Evolutionary conservation across 106 monocot genomes (phyloP), one percentile per base, ranked within the genome.

Genomic region (Phalaenopsis aphrodite): DNA sequence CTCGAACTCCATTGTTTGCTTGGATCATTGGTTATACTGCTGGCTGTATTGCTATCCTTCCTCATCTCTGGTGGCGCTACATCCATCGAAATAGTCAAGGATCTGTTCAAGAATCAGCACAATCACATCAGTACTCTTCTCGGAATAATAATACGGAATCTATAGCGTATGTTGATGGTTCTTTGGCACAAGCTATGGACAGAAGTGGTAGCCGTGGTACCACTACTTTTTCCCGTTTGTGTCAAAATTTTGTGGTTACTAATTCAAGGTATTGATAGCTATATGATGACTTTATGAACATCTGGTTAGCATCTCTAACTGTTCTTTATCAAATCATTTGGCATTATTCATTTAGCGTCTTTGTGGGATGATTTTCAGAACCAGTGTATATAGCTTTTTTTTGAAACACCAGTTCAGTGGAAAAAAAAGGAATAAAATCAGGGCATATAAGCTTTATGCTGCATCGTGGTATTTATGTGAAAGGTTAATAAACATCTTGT

Each of bases 51-150:
- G 85, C 85, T 30, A 84, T 82, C 18, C 77, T 92, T 56, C 92
- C 92, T 55, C 89, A 85, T 84, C 82, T 92, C 69, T 89, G 82
- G 77, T 92, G 92, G 92, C 89, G 89, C 23, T 92, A 85, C 55
- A 76, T 84, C 76, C 84, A 83, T 76, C 89, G 87, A 5, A 89
- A 82, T 64, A 82, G 39, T 77, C 87, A 78, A 61, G 82, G 72
- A 18, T 23, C 78, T 19, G 89, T 84, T 14, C 88, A 86, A 81
- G 84, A 80, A 15, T 30, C 80, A 42, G 7, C 78, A 41, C 80
- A 61, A 41, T 83, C 41, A 17, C 73, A 41, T 74, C 78, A 42
- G 75, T 49, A 36, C 76, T 71, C 79, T 49, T 78, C 82, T 52
- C 87, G 68, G 19, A 82, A 75, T 21, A 85, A 81, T 46, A 76